Evolutionary conservation across 176 grass and related monocot genomes (phyloP), one percentile per base, ranked within the genome.

Genomic region (Carex kokanica): DNA sequence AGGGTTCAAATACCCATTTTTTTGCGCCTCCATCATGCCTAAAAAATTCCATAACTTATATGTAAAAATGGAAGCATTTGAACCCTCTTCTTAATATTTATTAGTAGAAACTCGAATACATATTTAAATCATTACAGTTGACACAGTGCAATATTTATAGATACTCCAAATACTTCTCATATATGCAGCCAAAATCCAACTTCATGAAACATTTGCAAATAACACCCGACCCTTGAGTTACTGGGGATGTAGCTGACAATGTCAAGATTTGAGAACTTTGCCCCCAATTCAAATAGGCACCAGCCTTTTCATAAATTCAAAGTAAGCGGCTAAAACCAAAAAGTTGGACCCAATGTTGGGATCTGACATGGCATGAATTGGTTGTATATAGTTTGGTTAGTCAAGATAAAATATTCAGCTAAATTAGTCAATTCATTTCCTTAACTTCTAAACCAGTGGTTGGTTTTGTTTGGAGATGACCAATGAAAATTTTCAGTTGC

Each of bases 341-440:
- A 63, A 3, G 14, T 38, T 5, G 64, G 14, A 67, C 1, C 29
- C 5, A 32, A 17, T 17, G 23, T 67, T 32, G 18, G 68, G 14
- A 18, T 45, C 43, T 75, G 49, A 75, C 23, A 5, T 75, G 54
- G 47, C 71, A 74, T 72, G 8, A 24, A 27, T 21, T 74, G 41
- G 20, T 51, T 14, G 12, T 52, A 74, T 21, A 74, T 74, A 24
- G 8, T 74, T 51, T 53, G 21, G 45, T 74, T 74, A 14, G 20
- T 51, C 70, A 53, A 52, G 45, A 66, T 34, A 43, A 18, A 21
- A 45, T 49, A n/a, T 45, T 32, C 6, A 36, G 15, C 38, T 65
- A 64, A 54, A 79, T 38, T 51, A 79, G 16, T 59, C n/a, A 80
- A 79, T 20, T 60, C 74, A 80, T 65, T 65, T 32, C n/a, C 21